phyloP scores from a whole-genome alignment of 2,329 filamentous ascomycete genomes.

The Fonsecaea monophora region DNA sequence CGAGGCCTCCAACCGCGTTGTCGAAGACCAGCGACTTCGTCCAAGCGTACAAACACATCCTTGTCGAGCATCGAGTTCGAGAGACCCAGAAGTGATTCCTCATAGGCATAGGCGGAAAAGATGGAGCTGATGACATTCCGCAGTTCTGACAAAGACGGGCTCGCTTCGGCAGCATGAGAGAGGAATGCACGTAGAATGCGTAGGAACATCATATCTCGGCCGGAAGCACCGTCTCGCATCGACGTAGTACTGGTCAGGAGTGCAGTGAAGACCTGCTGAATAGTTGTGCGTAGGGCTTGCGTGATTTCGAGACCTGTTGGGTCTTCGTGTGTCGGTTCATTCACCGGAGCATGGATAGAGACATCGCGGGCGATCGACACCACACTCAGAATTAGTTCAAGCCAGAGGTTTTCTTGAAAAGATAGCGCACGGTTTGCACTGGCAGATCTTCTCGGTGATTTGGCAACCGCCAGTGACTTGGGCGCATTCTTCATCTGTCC shows the following conservation, averaged over 20 bases:
- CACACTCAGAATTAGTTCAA: constrained; percentile 68
- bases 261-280: constrained; percentile 90
- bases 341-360: constrained; percentile 47
- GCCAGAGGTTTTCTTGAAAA: constrained; percentile 69
- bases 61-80: constrained; percentile 87
- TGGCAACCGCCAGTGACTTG: constrained; percentile 45
- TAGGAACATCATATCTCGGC: constrained; percentile 75
- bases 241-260: constrained; percentile 76
- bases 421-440: constrained; percentile 59
- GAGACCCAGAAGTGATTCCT: constrained; percentile 84
- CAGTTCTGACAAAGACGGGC: constrained; percentile 85
- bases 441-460: constrained; percentile 54
- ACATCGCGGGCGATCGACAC: constrained; percentile 69
- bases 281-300: constrained; percentile 73
- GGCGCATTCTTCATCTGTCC: constrained; percentile 67
- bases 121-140: constrained; percentile 85
- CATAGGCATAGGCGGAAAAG: constrained; percentile 94
- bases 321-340: constrained; percentile 18
- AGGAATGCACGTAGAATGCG: constrained; percentile 89
- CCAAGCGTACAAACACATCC: constrained; percentile 84
- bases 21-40: constrained; percentile 73
- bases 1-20: constrained; percentile 88
- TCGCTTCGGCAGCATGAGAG: constrained; percentile 77
- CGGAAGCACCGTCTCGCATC: constrained; percentile 43
- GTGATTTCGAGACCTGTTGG: constrained; percentile 57